Conservation (phyloP, 352 stramenopile species). For the Salisapilia sapeloensis region DNA sequence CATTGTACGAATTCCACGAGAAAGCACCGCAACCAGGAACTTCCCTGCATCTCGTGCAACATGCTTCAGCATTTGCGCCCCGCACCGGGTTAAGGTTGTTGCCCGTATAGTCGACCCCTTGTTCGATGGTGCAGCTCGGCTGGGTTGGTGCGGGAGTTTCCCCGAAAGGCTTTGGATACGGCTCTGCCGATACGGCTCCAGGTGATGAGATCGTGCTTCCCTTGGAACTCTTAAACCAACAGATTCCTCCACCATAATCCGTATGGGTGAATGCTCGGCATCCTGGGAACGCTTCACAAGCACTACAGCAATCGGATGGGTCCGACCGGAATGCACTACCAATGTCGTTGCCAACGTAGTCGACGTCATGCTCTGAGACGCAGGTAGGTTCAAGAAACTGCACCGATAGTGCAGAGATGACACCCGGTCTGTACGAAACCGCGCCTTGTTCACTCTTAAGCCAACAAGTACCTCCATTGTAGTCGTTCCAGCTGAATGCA, state of each 20-base stretch:
- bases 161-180: neutral
- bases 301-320: constrained; percentile 7
- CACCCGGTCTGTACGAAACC: constrained; percentile 3
- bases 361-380: constrained; percentile 9
- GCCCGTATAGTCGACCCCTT: constrained; percentile 17
- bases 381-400: constrained; percentile 5
- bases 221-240: constrained; percentile 19
- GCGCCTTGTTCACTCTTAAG: constrained; percentile 6
- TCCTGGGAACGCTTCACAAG: constrained; percentile 6
- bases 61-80: constrained; percentile 8
- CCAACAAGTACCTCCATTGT: constrained; percentile 12
- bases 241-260: constrained; percentile 8
- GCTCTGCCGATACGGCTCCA: neutral
- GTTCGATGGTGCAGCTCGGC: constrained; percentile 8
- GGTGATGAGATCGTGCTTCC: too few species aligned
- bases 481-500: constrained; percentile 9
- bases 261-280: constrained; percentile 12
- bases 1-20: constrained; percentile 12
- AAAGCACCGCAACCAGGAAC: constrained; percentile 10
- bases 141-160: constrained; percentile 2
- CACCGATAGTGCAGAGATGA: constrained; percentile 2
- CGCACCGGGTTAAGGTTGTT: constrained; percentile 5
- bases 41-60: constrained; percentile 13
- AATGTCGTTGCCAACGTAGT: constrained; percentile 10
- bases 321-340: constrained; percentile 1